Base-by-base conservation (phyloP, 2,329 filamentous ascomycete genomes). In the Hypoxylon sp. region DNA sequence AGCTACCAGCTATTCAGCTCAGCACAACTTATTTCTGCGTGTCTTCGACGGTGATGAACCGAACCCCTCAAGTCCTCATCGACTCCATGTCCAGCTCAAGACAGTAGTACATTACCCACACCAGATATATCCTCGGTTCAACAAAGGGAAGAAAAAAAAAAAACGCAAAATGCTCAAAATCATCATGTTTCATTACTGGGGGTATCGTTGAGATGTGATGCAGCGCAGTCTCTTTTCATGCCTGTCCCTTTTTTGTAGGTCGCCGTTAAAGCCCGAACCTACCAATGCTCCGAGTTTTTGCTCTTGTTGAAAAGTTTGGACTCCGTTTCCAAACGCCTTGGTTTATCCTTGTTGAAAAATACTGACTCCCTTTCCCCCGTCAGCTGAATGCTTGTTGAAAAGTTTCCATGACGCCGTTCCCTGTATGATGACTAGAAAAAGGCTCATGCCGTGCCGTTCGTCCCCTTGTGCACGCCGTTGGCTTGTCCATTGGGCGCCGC, bases 121-220 rank as follows among this genome's bases (percentile, higher is more conserved):
- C n/a, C 21, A n/a, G 46, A 38, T 41, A 35, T 11, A 23, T 37
- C 41, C 26, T 46, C 18, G 29, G 33, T n/a, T 35, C 20, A 43
- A 54, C 18, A 48, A n/a, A n/a, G n/a, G n/a, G n/a, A n/a, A n/a
- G n/a, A n/a, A n/a, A n/a, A n/a, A n/a, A n/a, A n/a, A n/a, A n/a
- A 20, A 43, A 57, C 51, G 29, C 2, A 42, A 51, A 35, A 35
- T 18, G 33, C 48, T 55, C 27, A 35, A 60, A 58, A 49, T 41
- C 53, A 45, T 63, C 57, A 52, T 48, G 49, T 52, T 49, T 62
- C 59, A 60, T 67, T 56, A 48, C 63, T 67, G 64, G 71, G 74
- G 74, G 74, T 76, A 76, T 76, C 74, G 74, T 76, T 76, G 74
- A 76, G 74, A 76, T 76, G 69, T 74, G 57, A 72, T 70, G 66